These are phyloP conservation scores for Chamaecrista fasciculata DNA, from an alignment of 306 rosid genomes.

Conservation along the genomic window DNA sequence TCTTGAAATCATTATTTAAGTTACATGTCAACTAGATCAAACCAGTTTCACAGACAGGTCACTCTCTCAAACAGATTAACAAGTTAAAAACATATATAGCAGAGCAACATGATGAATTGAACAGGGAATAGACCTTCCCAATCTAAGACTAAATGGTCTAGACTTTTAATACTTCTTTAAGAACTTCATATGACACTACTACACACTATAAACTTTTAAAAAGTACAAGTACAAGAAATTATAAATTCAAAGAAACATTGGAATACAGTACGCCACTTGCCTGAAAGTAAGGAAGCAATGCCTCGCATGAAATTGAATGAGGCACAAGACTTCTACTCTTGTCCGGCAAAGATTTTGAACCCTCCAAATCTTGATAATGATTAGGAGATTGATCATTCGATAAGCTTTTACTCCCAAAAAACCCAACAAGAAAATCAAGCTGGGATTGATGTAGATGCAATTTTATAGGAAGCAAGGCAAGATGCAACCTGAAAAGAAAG, in stretches of 20 bases:
- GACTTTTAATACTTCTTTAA: slow-evolving; percentile 18
- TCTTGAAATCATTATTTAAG: slow-evolving; percentile 9
- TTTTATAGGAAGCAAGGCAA: slow-evolving; percentile 62
- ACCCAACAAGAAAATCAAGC: slow-evolving; percentile 77
- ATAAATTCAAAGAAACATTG: background rate
- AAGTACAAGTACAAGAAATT: background rate
- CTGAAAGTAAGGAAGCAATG: slow-evolving; percentile 98
- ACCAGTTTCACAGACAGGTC: slow-evolving; percentile 14
- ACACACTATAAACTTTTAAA: background rate
- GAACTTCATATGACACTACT: slow-evolving; percentile 14
- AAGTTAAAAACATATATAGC: slow-evolving; percentile 15
- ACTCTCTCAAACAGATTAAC: slow-evolving; percentile 3
- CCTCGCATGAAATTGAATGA: slow-evolving; percentile 62
- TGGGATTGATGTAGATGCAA: slow-evolving; percentile 87
- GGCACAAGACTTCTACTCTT: slow-evolving; percentile 35
- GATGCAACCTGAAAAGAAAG: slow-evolving; percentile 56
- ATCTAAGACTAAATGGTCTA: background rate
- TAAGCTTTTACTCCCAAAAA: slow-evolving; percentile 65
- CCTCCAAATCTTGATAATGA: slow-evolving; percentile 53
- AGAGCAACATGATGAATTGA: slow-evolving; percentile 15
- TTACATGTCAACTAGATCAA: slow-evolving; percentile 3
- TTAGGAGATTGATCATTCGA: slow-evolving; percentile 50
- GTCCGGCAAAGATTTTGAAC: slow-evolving; percentile 46
- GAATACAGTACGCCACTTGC: slow-evolving; percentile 45
- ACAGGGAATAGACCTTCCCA: background rate